Base-by-base conservation (phyloP, 2,329 filamentous ascomycete species). In the Aspergillus neoniger region DNA sequence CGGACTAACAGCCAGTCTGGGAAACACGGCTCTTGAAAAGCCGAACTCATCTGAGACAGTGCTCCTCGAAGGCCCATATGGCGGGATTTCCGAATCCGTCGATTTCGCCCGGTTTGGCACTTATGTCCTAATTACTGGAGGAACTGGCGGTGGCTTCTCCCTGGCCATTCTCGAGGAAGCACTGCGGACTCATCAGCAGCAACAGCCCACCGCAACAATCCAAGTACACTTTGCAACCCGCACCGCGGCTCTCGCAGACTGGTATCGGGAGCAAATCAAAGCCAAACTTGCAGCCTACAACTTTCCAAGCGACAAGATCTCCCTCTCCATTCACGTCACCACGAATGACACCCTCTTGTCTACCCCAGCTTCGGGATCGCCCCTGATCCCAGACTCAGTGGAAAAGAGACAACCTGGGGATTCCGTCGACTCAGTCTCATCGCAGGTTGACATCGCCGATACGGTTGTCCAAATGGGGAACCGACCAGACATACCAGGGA, bases 31-130 rank as follows among this genome's bases (percentile, higher is more conserved):
- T 0, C 52, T 62, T 5, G 70, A 76, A 30, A 67, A 71, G 10
- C 77, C 84, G 0, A 75, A 72, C 0, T 57, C 65, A 0, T 64
- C 70, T 0, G 72, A 83, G 1, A 75, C 76, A 0, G 81, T 87
- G 0, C 69, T 85, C 1, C 62, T 88, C 0, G 85, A 88, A 43
- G 85, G 86, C 0, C 85, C 85, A 0, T 87, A 87, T 59, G 84
- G 86, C 0, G 85, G 85, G 0, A 60, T 69, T 5, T 69, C 85
- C 17, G 70, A 77, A 1, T 67, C 67, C 2, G 65, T 69, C 5
- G 76, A 44, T 3, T 68, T 80, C 14, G 65, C 70, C 0, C 70
- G 71, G 0, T 81, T 79, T 54, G 79, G 84, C 51, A 72, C 71
- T 7, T 69, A 74, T 0, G 68, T 88, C 0, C 70, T 86, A 15